Base-by-base conservation (phyloP, 768 basidiomycete genomes). In the Botryobasidium botryosum region DNA sequence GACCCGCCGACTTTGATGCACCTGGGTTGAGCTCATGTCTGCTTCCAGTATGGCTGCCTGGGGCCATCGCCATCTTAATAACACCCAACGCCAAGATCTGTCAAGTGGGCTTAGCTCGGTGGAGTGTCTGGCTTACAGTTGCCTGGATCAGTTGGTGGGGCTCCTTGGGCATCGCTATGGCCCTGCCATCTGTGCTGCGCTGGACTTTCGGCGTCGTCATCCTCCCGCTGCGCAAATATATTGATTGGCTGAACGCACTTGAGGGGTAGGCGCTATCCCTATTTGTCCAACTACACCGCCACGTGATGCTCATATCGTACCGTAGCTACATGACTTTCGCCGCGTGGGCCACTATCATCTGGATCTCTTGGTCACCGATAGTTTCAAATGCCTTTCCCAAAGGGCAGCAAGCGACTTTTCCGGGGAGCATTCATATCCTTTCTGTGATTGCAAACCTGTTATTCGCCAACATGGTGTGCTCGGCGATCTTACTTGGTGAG, bases 141-240 rank as follows among this genome's bases (percentile, higher is more conserved):
- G 62, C 72, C 4, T 92, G 87, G 87, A 72, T 60, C 56, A 80
- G 80, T 15, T 90, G 82, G 79, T 90, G 84, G 85, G 72, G 63
- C 27, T 64, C 77, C 2, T 67, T 81, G 18, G 82, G 82, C 7
- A 57, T 60, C 15, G 68, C 78, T 35, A 56, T 62, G 56, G 47
- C 64, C 25, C 50, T 61, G 17, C 67, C 49, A 15, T 36, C 48
- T 13, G 24, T 50, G 20, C 49, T 50, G 13, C 46, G 48, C 12
- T 26, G 37, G 47, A 86, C 83, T 0, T 35, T 90, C 31, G 87
- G 85, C 31, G 59, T 79, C 33, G 70, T 90, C 37, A 76, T 83
- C 7, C 73, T 85, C 15, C 74, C 69, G 28, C 64, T 74, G 2
- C 68, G 77, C 32, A 73, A 72, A 40, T 91, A 86, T 56, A 77